phyloP scores from a whole-genome alignment of 768 basidiomycete species.

The Boletus tylopilopsis region DNA sequence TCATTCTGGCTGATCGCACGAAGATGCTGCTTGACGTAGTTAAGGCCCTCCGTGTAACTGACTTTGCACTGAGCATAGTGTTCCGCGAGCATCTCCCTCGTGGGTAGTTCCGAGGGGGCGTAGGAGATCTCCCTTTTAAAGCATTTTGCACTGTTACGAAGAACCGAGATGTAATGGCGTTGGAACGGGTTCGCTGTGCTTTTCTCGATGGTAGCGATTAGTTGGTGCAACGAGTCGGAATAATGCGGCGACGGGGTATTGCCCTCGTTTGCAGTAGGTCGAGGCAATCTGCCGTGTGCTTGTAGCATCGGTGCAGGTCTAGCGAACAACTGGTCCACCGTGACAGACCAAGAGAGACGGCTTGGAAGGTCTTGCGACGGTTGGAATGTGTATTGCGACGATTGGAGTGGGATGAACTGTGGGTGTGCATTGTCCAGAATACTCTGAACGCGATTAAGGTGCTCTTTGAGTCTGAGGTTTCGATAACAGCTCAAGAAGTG shows the following conservation, averaged over 20 bases:
- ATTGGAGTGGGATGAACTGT: not conserved
- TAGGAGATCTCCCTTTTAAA: slow-evolving; percentile 4
- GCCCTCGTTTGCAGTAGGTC: not conserved
- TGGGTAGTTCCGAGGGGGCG: not conserved
- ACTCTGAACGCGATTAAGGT: slow-evolving; percentile 9
- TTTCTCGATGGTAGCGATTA: slow-evolving; percentile 1
- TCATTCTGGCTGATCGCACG: slow-evolving; percentile 18
- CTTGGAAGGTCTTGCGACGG: not conserved
- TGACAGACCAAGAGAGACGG: not conserved
- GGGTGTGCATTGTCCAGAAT: not conserved
- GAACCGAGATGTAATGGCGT: slow-evolving; percentile 6
- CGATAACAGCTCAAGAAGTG: slow-evolving; percentile 18
- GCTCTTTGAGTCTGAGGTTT: slow-evolving; percentile 13
- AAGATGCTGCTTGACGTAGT: slow-evolving; percentile 2
- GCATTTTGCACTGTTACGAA: slow-evolving; percentile 5
- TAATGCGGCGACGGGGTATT: no score
- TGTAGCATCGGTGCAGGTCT: slow-evolving; percentile 3
- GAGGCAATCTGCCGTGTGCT: not conserved
- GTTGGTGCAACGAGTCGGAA: not conserved
- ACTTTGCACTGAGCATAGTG: slow-evolving; percentile 11
- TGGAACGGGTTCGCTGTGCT: slow-evolving; percentile 13
- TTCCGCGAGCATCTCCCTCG: not conserved
- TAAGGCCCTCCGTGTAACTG: not conserved
- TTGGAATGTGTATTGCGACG: slow-evolving; percentile 6
- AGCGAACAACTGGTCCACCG: slow-evolving; percentile 1